Percentiles rank a stretch among this genome's conserved stretches.
Evolutionary conservation across 1,284 basidiomycete species (phyloP).

Genomic region (Boletus sp.): DNA sequence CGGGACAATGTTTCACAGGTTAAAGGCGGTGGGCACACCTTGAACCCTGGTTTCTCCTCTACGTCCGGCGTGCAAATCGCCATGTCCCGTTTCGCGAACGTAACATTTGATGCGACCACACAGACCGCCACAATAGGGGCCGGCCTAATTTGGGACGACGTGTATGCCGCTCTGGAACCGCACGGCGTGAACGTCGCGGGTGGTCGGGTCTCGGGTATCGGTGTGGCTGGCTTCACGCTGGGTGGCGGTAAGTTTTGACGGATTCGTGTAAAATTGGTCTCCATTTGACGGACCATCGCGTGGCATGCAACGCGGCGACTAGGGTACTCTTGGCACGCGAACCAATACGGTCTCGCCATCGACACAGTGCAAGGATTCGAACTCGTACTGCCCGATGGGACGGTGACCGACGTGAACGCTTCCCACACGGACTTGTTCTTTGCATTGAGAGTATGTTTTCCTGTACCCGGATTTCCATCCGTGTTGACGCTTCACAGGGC

Average conservation of each 20-base stretch:
- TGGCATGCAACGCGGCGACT: constrained; percentile 12
- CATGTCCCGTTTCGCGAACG: constrained; percentile 34
- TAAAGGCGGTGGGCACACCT: constrained; percentile 53
- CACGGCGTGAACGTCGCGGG: constrained; percentile 50
- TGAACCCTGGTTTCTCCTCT: constrained; percentile 42
- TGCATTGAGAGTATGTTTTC: constrained; percentile 45
- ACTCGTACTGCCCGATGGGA: constrained; percentile 54
- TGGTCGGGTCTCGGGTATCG: constrained; percentile 49
- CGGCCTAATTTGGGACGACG: constrained; percentile 44
- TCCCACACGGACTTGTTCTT: constrained; percentile 51
- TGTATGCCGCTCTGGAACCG: constrained; percentile 48
- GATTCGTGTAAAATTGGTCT: background rate
- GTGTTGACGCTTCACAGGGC: constrained; percentile 46
- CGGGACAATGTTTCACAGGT: constrained; percentile 41
- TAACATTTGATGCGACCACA: constrained; percentile 32
- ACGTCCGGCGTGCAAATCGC: constrained; percentile 28
- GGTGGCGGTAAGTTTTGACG: constrained; percentile 29
- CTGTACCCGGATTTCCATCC: constrained; percentile 48
- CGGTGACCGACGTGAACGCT: constrained; percentile 43
- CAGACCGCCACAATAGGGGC: constrained; percentile 46
- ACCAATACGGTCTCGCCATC: constrained; percentile 54
- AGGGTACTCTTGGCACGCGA: constrained; percentile 61
- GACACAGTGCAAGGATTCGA: constrained; percentile 54
- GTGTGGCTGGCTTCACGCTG: constrained; percentile 47
- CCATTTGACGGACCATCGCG: constrained; percentile 8